Evolutionary conservation across 1,284 basidiomycete species (phyloP), one percentile per base, ranked within the genome.

Genomic region (Ceratobasidium papillatum): DNA sequence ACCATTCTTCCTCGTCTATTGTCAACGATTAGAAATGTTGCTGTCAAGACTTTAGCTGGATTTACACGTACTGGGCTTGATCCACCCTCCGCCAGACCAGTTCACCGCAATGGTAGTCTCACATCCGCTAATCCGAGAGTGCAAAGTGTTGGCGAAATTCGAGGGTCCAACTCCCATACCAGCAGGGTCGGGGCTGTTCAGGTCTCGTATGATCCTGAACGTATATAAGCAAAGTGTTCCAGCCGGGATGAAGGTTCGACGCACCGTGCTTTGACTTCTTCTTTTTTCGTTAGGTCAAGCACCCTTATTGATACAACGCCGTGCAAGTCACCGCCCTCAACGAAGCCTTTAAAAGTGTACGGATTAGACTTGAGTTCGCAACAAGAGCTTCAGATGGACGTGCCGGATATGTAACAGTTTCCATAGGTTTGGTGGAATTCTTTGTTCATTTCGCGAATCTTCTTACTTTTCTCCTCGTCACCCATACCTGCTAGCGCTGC

Each of bases 1-100:
- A 62, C 59, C 59, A 62, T 41, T 62, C 59, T 62, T 62, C 59
- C 4, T 62, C 34, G 36, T 62, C 59, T 62, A 25, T 8, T 8
- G 27, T 36, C n/a, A 3, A 22, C 19, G n/a, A 9, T 49, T 4
- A 49, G 47, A 4, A 19, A 17, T 9, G 19, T n/a, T 49, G n/a
- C n/a, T 22, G 8, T 32, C 27, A 58, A 12, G 11, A 62, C 36
- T 38, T 25, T 41, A 19, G n/a, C n/a, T 19, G n/a, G 25, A n/a
- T 32, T 62, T 19, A 41, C 14, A 62, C 17, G 9, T 62, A 38
- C 36, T 19, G 11, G n/a, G n/a, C n/a, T 62, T 34, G 32, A 62
- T 62, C 17, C 17, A 12, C 30, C 59, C 59, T 17, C 59, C 59
- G n/a, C 59, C 59, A 14, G 59, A 62, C 59, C 59, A 62, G 36